A percentile compares a stretch with the other conserved stretches of the same genome.
Conservation (phyloP, 371 early-diverging fungal genomes). For the Smittium culicis region DNA sequence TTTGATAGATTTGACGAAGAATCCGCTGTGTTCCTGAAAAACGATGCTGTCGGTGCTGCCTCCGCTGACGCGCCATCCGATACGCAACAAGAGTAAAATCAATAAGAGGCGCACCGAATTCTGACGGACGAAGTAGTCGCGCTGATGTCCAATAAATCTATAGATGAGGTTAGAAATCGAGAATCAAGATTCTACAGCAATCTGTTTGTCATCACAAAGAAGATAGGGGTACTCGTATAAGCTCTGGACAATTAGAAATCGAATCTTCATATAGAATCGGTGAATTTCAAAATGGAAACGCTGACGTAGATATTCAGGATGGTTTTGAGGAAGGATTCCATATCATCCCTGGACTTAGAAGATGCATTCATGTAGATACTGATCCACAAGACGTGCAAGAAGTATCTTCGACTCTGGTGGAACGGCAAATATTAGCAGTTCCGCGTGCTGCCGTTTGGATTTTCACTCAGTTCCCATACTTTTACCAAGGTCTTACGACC, state of each 20-base stretch:
- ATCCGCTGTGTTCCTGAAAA: too few species aligned
- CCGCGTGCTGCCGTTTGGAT: not conserved
- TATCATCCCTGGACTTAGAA: not conserved
- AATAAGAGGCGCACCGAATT: not conserved
- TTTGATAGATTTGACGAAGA: too few species aligned
- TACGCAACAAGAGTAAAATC: not conserved
- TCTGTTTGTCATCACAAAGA: not conserved
- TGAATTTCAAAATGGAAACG: not conserved
- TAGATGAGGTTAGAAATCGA: not conserved
- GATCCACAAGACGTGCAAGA: not conserved
- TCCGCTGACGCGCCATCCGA: not conserved
- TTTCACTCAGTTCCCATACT: not conserved
- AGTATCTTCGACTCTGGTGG: not conserved
- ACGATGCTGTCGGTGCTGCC: not conserved
- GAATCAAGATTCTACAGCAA: not conserved
- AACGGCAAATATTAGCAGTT: not conserved
- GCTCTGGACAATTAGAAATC: not conserved
- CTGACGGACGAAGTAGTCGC: not conserved
- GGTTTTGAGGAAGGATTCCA: not conserved
- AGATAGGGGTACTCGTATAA: not conserved
- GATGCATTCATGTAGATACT: not conserved
- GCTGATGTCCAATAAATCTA: not conserved
- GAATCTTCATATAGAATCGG: not conserved
- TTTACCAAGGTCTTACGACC: not conserved
- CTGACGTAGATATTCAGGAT: not conserved